These are phyloP conservation scores for Pulveroboletus sp. DNA, from an alignment of 768 basidiomycete genomes.

Conservation along the genomic window DNA sequence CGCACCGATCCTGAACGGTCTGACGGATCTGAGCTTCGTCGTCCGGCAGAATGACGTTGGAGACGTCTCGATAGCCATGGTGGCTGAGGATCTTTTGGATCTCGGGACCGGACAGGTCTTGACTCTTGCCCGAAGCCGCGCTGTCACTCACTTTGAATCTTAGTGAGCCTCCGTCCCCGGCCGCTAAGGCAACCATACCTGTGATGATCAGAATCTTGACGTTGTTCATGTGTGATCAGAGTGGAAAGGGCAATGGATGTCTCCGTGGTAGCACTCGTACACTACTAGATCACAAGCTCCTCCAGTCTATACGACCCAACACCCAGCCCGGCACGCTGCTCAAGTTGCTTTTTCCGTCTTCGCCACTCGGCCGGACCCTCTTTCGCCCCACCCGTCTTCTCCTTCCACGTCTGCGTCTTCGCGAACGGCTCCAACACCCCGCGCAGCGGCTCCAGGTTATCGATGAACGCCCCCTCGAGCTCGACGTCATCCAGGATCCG, in stretches of 20 bases:
- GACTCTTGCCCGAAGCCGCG: constrained; percentile 42
- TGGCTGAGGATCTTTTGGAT: constrained; percentile 48
- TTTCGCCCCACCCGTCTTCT: constrained; percentile 35
- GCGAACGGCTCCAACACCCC: constrained; percentile 63
- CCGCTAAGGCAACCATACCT: constrained; percentile 12
- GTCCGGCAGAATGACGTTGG: constrained; percentile 59
- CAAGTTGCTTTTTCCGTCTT: constrained; percentile 49
- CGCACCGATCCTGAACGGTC: constrained; percentile 44
- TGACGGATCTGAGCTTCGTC: constrained; percentile 49
- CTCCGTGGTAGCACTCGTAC: background rate
- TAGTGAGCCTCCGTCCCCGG: constrained; percentile 1
- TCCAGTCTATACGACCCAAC: constrained; percentile 72
- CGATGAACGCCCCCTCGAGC: constrained; percentile 50
- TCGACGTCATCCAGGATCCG: constrained; percentile 48
- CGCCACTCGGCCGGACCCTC: constrained; percentile 44
- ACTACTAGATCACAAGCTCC: constrained; percentile 52
- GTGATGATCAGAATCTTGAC: constrained; percentile 27
- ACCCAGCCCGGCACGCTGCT: constrained; percentile 47
- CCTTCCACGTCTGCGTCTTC: constrained; percentile 49
- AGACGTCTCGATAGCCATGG: constrained; percentile 36
- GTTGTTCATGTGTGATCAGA: constrained; percentile 15
- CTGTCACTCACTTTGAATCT: constrained; percentile 64
- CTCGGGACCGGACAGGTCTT: constrained; percentile 64
- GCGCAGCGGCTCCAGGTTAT: constrained; percentile 51
- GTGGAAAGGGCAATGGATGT: too few species aligned